A percentile compares a stretch with the other conserved stretches of the same genome.
phyloP scores from a whole-genome alignment of 78 protist genomes.

The Pigoraptor vietnamica region DNA sequence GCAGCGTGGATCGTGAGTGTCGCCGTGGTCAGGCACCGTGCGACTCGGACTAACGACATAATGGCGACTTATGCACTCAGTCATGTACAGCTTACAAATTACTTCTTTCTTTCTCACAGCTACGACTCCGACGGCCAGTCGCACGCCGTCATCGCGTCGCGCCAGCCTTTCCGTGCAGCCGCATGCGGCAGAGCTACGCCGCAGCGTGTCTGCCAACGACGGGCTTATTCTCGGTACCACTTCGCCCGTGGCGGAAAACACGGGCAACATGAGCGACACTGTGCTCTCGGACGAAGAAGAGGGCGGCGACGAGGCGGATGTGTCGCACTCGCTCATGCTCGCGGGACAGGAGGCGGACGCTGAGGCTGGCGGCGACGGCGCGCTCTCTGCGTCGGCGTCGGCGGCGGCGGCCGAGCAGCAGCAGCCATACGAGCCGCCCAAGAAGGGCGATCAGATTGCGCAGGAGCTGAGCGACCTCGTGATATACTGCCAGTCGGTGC shows the following conservation, averaged over 20 bases:
- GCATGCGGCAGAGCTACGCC: not conserved
- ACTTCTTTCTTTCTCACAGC: not conserved
- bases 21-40: not conserved
- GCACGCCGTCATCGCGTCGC: too few species aligned
- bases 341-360: not conserved
- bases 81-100: not conserved
- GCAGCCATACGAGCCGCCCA: slow-evolving; percentile 3
- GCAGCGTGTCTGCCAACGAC: not conserved
- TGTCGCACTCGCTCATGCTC: not conserved
- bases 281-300: not conserved
- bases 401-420: not conserved
- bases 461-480: not conserved
- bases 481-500: not conserved
- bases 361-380: not conserved
- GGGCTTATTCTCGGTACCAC: not conserved
- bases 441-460: not conserved
- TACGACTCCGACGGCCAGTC: too few species aligned
- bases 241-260: not conserved
- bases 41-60: too few species aligned
- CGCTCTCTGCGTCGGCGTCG: not conserved
- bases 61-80: not conserved
- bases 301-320: not conserved
- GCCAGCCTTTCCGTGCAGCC: too few species aligned
- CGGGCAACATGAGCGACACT: not conserved
- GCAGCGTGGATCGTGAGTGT: not conserved